phyloP scores from a whole-genome alignment of 108 stramenopile genomes.

The Nitzschia sp. region DNA sequence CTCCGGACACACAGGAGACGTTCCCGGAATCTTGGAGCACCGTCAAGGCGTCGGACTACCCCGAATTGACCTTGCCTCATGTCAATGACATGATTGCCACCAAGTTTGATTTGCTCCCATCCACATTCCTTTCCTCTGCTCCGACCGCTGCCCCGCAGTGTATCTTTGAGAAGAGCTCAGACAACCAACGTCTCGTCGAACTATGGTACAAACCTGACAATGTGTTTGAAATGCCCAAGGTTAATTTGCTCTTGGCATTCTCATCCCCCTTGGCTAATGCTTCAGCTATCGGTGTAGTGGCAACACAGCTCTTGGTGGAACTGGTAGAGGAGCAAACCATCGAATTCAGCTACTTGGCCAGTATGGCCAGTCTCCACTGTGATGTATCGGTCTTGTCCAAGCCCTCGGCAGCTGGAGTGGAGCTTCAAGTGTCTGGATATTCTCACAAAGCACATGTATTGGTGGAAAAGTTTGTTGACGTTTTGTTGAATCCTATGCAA shows the following conservation, averaged over 20 bases:
- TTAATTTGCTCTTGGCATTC: constrained; percentile 51
- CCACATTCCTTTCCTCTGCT: constrained; percentile 35
- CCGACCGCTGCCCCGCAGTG: constrained; percentile 36
- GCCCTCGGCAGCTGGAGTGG: constrained; percentile 26
- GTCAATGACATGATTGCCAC: constrained; percentile 61
- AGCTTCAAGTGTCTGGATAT: constrained; percentile 67
- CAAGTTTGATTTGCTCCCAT: constrained; percentile 48
- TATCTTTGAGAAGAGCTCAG: constrained; percentile 2
- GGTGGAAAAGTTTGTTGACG: constrained; percentile 53
- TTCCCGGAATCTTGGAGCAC: constrained; percentile 16
- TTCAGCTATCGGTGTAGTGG: constrained; percentile 25
- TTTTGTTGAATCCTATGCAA: constrained; percentile 15
- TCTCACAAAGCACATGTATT: constrained; percentile 73
- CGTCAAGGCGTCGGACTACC: constrained; percentile 14
- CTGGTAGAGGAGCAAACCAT: constrained; percentile 56
- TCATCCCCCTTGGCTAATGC: background rate
- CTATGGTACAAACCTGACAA: constrained; percentile 79
- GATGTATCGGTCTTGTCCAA: constrained; percentile 15
- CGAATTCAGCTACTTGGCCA: constrained; percentile 65
- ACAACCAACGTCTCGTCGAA: constrained; percentile 10
- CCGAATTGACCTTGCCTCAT: constrained; percentile 34
- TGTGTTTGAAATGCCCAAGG: constrained; percentile 76
- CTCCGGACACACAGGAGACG: constrained; percentile 15
- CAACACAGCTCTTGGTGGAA: constrained; percentile 45
- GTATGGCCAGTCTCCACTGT: constrained; percentile 65